Evolutionary conservation across 495 filamentous ascomycete genomes (phyloP), one percentile per base, ranked within the genome.

Genomic region (Podospora australis): DNA sequence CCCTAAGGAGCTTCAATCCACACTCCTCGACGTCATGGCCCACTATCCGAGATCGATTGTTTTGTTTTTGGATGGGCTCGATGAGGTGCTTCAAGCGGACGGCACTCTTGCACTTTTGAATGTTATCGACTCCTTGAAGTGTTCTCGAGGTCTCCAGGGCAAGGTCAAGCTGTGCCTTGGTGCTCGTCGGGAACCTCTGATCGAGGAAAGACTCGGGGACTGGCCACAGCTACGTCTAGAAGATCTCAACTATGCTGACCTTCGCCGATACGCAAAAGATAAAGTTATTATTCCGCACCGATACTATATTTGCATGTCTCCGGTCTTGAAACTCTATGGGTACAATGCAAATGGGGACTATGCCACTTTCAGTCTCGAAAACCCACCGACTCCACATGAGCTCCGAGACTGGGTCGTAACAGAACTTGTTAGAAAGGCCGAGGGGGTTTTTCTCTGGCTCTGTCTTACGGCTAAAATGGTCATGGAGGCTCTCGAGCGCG

Each of bases 361-460:
- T 44, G 24, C 26, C 11, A 6, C 13, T n/a, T 13, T 6, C 17
- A 0, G 14, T 5, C 17, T 34, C 10, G n/a, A n/a, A n/a, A n/a
- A 24, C 1, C 11, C 9, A 19, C 2, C 13, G 17, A 4, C 14
- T 16, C 0, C 1, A 46, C 9, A 40, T n/a, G 28, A n/a, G n/a
- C n/a, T n/a, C n/a, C n/a, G n/a, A n/a, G n/a, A n/a, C n/a, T n/a
- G n/a, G n/a, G n/a, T n/a, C n/a, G n/a, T n/a, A n/a, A n/a, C n/a
- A n/a, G n/a, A n/a, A n/a, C 29, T 46, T 13, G 50, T 67, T 8
- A 24, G 39, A 4, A 66, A 63, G 35, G 53, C 68, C 5, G 50
- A 51, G 1, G 67, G 68, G 11, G 65, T 71, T 0, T 70, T 70
- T 29, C 44, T 71, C 2, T 71, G 67, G 62, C 54, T 67, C 3